Conservation (phyloP, 2,329 filamentous ascomycete species). For the Colletotrichum tabaci region DNA sequence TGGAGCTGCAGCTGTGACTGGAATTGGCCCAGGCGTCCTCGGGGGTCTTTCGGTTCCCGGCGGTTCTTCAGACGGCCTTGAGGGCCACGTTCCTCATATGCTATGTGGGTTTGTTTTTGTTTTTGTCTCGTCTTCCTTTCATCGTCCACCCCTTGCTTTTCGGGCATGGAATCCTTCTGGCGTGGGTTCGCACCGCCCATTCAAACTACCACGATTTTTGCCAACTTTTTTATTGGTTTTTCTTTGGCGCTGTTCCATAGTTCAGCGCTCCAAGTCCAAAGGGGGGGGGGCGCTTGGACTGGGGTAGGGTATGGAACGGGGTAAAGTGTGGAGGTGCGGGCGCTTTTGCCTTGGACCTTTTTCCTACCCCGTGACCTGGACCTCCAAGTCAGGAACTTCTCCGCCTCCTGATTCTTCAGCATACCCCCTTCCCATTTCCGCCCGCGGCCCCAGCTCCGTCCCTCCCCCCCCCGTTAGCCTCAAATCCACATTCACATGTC, state of each 20-base stretch:
- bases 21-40: conserved; percentile 37
- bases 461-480: conserved; percentile 24
- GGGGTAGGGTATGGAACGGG: conserved; percentile 35
- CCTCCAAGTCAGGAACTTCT: conserved; percentile 35
- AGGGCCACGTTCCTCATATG: conserved; percentile 63
- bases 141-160: neutral
- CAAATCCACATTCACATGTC: conserved; percentile 46
- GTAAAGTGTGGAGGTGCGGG: conserved; percentile 29
- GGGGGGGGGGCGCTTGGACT: conserved; percentile 23
- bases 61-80: conserved; percentile 47
- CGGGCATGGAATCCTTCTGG: neutral
- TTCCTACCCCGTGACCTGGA: conserved; percentile 37
- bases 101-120: conserved; percentile 59
- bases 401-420: conserved; percentile 33
- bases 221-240: conserved; percentile 29
- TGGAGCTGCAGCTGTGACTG: conserved; percentile 37
- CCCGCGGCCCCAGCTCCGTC: conserved; percentile 34
- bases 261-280: conserved; percentile 25
- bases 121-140: neutral
- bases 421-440: conserved; percentile 4
- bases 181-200: conserved; percentile 8
- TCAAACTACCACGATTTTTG: neutral
- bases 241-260: conserved; percentile 22
- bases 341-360: conserved; percentile 12
- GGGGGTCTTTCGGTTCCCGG: conserved; percentile 35